A percentile compares a stretch with the other conserved stretches of the same genome.
Evolutionary conservation across 495 filamentous ascomycete species (phyloP).

Genomic region (Penicillium paxilli): DNA sequence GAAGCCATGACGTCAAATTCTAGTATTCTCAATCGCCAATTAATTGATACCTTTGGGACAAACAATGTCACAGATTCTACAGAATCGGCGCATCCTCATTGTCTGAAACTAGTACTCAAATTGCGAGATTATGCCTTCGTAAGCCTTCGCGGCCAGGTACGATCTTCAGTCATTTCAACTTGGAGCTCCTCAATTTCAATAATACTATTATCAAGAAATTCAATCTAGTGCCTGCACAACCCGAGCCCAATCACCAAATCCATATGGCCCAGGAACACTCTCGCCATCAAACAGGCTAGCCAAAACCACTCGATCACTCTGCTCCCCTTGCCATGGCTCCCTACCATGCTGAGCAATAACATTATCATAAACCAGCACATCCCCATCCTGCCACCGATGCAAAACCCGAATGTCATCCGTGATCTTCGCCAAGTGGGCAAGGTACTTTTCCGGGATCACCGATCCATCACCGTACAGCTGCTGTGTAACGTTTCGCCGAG

Average conservation of each 20-base stretch:
- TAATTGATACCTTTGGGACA: too few relatives aligned
- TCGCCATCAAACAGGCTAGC: constrained; percentile 46
- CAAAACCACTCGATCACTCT: constrained; percentile 43
- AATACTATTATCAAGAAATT: not conserved
- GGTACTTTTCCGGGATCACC: constrained; percentile 51
- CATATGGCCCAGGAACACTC: constrained; percentile 44
- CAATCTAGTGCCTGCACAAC: constrained; percentile 39
- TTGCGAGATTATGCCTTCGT: too few relatives aligned
- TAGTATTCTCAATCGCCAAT: too few relatives aligned
- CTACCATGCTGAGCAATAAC: constrained; percentile 48
- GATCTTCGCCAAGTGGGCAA: constrained; percentile 44
- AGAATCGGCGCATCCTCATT: too few relatives aligned
- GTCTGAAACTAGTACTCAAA: too few relatives aligned
- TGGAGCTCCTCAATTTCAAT: not conserved
- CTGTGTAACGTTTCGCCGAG: constrained; percentile 22
- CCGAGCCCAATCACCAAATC: constrained; percentile 44
- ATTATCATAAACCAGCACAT: constrained; percentile 51
- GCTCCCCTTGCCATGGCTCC: constrained; percentile 47
- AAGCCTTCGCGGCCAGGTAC: too few relatives aligned
- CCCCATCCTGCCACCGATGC: constrained; percentile 39
- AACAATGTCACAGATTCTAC: too few relatives aligned
- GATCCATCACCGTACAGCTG: constrained; percentile 50
- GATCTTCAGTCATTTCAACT: too few relatives aligned
- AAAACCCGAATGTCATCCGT: constrained; percentile 50
- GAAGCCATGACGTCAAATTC: too few relatives aligned